Evolutionary conservation across 2,329 filamentous ascomycete species (phyloP), one percentile per base, ranked within the genome.

Genomic region (Leptographium flavum): DNA sequence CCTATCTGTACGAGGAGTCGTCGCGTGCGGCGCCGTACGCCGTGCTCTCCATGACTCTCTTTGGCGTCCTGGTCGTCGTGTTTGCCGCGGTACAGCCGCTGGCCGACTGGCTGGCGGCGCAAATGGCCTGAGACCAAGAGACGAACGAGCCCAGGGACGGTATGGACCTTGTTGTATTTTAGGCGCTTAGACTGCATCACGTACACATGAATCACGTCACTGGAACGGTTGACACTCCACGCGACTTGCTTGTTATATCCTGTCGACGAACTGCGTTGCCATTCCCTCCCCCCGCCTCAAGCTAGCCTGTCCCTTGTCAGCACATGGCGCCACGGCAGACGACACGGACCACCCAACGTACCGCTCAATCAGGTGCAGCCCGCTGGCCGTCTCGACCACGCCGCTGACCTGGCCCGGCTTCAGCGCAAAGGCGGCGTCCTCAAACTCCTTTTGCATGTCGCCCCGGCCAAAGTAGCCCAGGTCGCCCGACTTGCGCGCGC

Each of bases 381-480:
- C 92, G 43, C 88, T 95, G 42, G 87, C 88, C 33, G 92, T 95
- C 64, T 94, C 84, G 13, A 96, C 83, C 32, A 95, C 72, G 39
- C 74, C 71, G 64, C 88, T 95, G 58, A 96, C 79, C 64, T 95
- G 77, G 30, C 87, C 88, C 2, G 82, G 81, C 63, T 88, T 75
- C 45, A 98, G 71, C n/a, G 75, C 81, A 66, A 98, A 98, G 1
- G 92, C 83, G 5, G 88, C 88, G 46, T 95, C 87, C 66, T 98
- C 92, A 58, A 98, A 98, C 65, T 95, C 90, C 69, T 88, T 90
- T 63, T 98, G 92, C 92, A 98, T 98, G 58, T 96, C 90, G 25
- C 87, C 87, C 56, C 75, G 80, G 46, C 87, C 88, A 63, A 98
- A 98, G 64, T 88, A 94, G 19, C 92, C 92, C 67, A 98, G 68